phyloP scores from a whole-genome alignment of 768 basidiomycete genomes.

The Calocybe cyanea region DNA sequence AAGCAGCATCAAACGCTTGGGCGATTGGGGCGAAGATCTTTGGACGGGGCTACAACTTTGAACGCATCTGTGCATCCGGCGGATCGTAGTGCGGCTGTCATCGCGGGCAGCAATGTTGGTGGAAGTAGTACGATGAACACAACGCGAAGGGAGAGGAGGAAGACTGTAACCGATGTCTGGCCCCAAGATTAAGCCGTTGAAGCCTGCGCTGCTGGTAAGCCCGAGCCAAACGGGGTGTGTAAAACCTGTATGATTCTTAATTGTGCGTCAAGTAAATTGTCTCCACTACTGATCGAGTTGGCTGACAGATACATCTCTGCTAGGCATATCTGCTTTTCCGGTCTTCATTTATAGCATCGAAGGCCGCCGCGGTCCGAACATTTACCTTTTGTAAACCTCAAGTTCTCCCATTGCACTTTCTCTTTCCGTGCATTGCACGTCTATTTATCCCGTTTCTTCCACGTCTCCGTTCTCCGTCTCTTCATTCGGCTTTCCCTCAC shows the following conservation, averaged over 20 bases:
- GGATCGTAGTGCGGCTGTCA: slow-evolving; percentile 37
- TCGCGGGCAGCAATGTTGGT: background rate
- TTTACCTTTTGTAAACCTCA: background rate
- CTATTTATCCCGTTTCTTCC: slow-evolving; percentile 14
- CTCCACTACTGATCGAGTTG: too few relatives aligned
- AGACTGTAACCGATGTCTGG: slow-evolving; percentile 47
- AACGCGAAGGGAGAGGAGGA: slow-evolving; percentile 33
- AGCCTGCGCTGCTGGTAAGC: too few relatives aligned
- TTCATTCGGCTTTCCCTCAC: slow-evolving; percentile 2
- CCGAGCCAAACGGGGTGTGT: too few relatives aligned
- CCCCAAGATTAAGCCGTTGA: slow-evolving; percentile 16
- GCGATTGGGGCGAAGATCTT: slow-evolving; percentile 35
- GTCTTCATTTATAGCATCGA: background rate
- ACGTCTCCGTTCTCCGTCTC: slow-evolving; percentile 3
- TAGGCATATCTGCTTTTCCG: background rate
- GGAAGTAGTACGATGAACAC: slow-evolving; percentile 9
- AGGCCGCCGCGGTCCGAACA: background rate
- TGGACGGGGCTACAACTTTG: slow-evolving; percentile 32
- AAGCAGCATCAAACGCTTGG: slow-evolving; percentile 35
- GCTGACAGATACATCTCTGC: too few relatives aligned
- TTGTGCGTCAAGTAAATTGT: too few relatives aligned
- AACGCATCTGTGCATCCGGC: slow-evolving; percentile 29
- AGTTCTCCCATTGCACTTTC: background rate
- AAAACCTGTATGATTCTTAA: too few relatives aligned
- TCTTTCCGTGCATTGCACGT: slow-evolving; percentile 2